A percentile compares a stretch with the other conserved stretches of the same genome.
phyloP scores from a whole-genome alignment of 2,329 filamentous ascomycete genomes.

The Cadophora gregata region DNA sequence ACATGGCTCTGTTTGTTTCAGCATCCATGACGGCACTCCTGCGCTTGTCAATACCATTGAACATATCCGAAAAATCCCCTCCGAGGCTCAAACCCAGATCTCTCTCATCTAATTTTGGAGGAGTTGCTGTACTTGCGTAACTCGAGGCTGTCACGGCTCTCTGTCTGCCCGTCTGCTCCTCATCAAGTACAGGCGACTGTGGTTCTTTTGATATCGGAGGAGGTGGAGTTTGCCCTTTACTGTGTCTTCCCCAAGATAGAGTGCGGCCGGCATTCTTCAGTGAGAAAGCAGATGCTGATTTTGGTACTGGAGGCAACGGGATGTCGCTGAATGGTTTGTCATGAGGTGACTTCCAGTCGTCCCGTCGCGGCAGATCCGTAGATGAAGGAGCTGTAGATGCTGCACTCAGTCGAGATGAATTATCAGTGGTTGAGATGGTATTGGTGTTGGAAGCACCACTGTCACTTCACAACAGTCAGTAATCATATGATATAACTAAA shows the following conservation, averaged over 20 bases:
- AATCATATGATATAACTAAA: background rate
- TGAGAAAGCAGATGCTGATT: constrained; percentile 40
- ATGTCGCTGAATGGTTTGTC: constrained; percentile 42
- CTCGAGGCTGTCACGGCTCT: constrained; percentile 43
- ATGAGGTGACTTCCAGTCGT: constrained; percentile 42
- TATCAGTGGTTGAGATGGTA: constrained; percentile 44
- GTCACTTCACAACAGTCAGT: constrained; percentile 41
- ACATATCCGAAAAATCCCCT: constrained; percentile 46
- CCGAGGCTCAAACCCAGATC: constrained; percentile 43
- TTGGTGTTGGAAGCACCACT: constrained; percentile 46
- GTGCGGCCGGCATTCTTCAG: constrained; percentile 43
- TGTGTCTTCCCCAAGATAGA: constrained; percentile 45
- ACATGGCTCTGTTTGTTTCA: constrained; percentile 34
- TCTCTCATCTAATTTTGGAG: constrained; percentile 41
- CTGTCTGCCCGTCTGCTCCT: constrained; percentile 35
- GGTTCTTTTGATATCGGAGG: constrained; percentile 30
- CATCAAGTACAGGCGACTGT: constrained; percentile 34
- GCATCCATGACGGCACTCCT: constrained; percentile 40
- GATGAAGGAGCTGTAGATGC: constrained; percentile 46
- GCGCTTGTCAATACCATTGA: constrained; percentile 42
- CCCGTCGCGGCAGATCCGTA: constrained; percentile 38
- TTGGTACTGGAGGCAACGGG: constrained; percentile 42
- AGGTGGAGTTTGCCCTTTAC: constrained; percentile 34
- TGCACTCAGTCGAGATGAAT: constrained; percentile 45
- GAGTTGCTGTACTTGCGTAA: constrained; percentile 45